A percentile compares a stretch with the other conserved stretches of the same genome.
Evolutionary conservation across 306 rosid species (phyloP).

Genomic region (Begonia fuchsioides): DNA sequence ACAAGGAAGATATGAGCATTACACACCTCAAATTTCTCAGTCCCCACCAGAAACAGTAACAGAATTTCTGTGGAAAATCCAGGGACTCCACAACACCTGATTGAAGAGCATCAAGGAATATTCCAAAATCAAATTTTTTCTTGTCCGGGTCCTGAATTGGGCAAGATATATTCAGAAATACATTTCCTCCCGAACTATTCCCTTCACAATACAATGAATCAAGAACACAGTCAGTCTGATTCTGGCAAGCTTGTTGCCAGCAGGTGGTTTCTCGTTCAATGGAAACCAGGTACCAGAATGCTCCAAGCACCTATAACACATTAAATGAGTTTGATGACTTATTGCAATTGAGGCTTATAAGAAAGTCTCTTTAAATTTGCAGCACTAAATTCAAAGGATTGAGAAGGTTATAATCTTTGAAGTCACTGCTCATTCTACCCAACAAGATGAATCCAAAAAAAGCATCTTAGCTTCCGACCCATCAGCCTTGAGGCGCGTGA

Average conservation of each 20-base stretch:
- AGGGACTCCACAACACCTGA: conserved; percentile 9
- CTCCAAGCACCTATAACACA: conserved; percentile 3
- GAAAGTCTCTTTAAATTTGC: no score
- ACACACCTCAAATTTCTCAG: conserved; percentile 25
- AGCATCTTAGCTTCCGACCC: no score
- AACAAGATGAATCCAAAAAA: no score
- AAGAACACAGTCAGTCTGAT: background rate
- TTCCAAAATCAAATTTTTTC: conserved; percentile 21
- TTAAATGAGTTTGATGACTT: no score
- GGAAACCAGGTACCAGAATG: conserved; percentile 21
- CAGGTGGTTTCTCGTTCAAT: conserved; percentile 15
- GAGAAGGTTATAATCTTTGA: no score
- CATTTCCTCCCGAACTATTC: background rate
- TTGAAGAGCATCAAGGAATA: conserved; percentile 15
- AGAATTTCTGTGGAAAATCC: conserved; percentile 12
- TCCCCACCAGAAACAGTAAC: conserved; percentile 29
- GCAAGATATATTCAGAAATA: conserved; percentile 1
- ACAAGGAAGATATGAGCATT: background rate
- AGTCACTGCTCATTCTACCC: no score
- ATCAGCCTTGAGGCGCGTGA: no score
- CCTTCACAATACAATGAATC: background rate
- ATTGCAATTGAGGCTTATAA: no score
- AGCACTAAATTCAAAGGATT: no score
- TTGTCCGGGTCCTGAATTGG: conserved; percentile 2
- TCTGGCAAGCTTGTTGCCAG: conserved; percentile 8